These are phyloP conservation scores for Epichloe hybrida DNA, from an alignment of 2,329 filamentous ascomycete species.

Conservation along the genomic window DNA sequence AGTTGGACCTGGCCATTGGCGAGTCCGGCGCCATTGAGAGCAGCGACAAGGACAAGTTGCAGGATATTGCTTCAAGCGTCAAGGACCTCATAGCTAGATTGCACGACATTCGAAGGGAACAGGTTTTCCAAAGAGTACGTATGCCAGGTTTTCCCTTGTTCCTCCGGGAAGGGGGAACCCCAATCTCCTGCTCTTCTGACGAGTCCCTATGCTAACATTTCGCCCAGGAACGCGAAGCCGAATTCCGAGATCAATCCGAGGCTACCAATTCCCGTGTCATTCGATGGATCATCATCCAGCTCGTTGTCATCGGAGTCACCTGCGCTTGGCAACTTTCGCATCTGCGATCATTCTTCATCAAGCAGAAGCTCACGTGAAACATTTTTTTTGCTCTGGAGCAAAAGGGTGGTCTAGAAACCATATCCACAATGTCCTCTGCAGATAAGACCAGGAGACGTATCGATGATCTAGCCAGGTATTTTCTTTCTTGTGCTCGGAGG, in stretches of 20 bases:
- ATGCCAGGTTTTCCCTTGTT: not conserved
- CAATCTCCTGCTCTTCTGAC: not conserved
- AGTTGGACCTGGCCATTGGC: slow-evolving; percentile 83
- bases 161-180: not conserved
- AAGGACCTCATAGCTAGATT: slow-evolving; percentile 79
- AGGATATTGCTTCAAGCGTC: slow-evolving; percentile 77
- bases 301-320: slow-evolving; percentile 69
- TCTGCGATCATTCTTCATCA: slow-evolving; percentile 95
- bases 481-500: too few relatives aligned
- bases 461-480: too few relatives aligned
- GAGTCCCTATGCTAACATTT: not conserved
- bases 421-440: not conserved
- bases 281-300: slow-evolving; percentile 85
- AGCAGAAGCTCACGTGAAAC: slow-evolving; percentile 85
- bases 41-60: slow-evolving; percentile 83
- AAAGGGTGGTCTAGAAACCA: not conserved
- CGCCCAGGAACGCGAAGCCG: slow-evolving; percentile 78
- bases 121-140: slow-evolving; percentile 85
- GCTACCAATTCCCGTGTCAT: slow-evolving; percentile 82
- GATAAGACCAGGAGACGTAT: not conserved
- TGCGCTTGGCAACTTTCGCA: slow-evolving; percentile 97
- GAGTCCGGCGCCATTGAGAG: slow-evolving; percentile 90
- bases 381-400: not conserved
- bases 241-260: slow-evolving; percentile 97
- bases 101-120: slow-evolving; percentile 81